Evolutionary conservation across 257 asterid genomes (phyloP).

Genomic region (Nicotiana noctiflora): DNA sequence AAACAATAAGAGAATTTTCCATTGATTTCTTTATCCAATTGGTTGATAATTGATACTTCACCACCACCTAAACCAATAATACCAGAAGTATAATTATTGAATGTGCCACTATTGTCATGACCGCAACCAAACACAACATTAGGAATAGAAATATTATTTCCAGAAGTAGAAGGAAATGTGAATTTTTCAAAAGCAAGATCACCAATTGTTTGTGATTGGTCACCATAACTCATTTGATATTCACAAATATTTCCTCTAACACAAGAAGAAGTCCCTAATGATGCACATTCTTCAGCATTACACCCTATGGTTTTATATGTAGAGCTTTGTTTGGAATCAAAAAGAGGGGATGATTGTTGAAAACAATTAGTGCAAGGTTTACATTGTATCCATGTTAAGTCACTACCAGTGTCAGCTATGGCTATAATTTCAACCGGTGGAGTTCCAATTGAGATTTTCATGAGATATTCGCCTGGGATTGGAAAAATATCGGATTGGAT

Average conservation of each 20-base stretch:
- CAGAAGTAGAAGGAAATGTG: background rate
- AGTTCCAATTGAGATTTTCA: constrained; percentile 28
- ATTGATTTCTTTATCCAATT: background rate
- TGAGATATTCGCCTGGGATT: constrained; percentile 22
- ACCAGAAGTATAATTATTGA: background rate
- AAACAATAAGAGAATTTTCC: constrained; percentile 23
- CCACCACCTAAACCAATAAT: constrained; percentile 14
- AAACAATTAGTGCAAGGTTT: constrained; percentile 28
- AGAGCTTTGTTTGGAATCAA: constrained; percentile 17
- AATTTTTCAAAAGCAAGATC: background rate
- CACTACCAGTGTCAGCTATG: constrained; percentile 43
- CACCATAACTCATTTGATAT: constrained; percentile 15
- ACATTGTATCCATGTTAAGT: constrained; percentile 42
- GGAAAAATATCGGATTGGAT: background rate
- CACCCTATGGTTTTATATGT: constrained; percentile 15
- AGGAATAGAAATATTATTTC: background rate
- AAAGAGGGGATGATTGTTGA: constrained; percentile 21
- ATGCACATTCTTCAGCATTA: background rate
- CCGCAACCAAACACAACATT: constrained; percentile 14
- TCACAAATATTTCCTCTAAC: constrained; percentile 4
- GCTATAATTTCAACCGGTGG: constrained; percentile 26
- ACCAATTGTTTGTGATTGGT: background rate
- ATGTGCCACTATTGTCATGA: background rate
- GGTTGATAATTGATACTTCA: constrained; percentile 1
- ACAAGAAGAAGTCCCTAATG: background rate